Evolutionary conservation across 176 grass and related monocot genomes (phyloP), one percentile per base, ranked within the genome.

Genomic region (Typha latifolia): DNA sequence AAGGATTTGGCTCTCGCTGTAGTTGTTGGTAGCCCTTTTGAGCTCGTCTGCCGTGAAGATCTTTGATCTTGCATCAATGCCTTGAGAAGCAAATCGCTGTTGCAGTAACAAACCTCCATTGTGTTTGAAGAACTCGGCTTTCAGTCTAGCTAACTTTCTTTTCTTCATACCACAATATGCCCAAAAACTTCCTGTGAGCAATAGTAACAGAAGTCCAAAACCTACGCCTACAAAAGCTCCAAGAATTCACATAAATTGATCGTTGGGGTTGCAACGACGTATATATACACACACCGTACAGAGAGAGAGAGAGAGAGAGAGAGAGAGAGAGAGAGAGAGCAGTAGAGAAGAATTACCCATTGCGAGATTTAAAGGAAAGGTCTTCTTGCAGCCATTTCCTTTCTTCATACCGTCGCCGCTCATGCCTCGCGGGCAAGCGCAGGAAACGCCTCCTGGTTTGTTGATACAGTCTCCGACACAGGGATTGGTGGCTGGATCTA

Each of bases 21-120:
- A 87, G 47, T 69, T 77, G 61, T 77, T 3, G 7, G 85, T 83
- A 5, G 85, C 80, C 34, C 22, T 52, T 31, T 62, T 51, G 49
- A 83, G 76, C 48, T 88, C 77, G 62, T 88, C 77, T 7, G 49
- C 70, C 69, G 74, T 77, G 21, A 88, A 84, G 71, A 84, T 83
- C 66, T 77, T 88, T 49, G 81, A 50, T 18, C 68, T 34, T 0
- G 53, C 51, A 47, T 27, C 14, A n/a, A 21, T 34, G 0, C 19
- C 6, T 24, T 77, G 69, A 23, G 85, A 71, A 0, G 73, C 66
- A 14, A 84, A 63, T 73, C 70, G 79, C 48, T 80, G 77, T 14
- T 84, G 85, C 69, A 88, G 14, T 26, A 84, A 52, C 23, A 88
- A 70, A 0, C 85, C 85, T 53, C 85, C 85, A 31, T 88, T 88